Evolutionary conservation across 371 early-diverging fungal genomes (phyloP).

Genomic region (Apophysomyces trapeziformis): DNA sequence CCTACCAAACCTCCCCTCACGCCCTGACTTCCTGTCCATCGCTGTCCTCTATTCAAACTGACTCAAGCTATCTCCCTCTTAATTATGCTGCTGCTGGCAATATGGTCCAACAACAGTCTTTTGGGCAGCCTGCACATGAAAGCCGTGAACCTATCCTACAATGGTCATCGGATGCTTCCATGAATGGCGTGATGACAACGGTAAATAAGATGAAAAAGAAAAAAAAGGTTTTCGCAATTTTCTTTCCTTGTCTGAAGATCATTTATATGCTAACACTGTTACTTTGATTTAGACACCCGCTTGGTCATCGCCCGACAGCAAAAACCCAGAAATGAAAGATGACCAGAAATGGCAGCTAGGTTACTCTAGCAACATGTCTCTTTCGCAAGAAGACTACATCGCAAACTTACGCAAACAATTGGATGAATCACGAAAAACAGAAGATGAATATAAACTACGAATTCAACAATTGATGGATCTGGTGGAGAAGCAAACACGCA

Average conservation of each 20-base stretch:
- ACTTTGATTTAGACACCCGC: neutral
- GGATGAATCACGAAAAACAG: neutral
- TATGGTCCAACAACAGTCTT: neutral
- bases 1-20: neutral
- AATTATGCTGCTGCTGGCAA: neutral
- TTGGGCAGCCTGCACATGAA: neutral
- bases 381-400: neutral
- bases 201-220: neutral
- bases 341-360: neutral
- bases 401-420: neutral
- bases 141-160: neutral
- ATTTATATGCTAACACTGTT: too few relatives aligned
- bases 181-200: neutral
- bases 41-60: neutral
- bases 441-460: conserved; percentile 1
- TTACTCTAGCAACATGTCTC: neutral
- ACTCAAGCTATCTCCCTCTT: neutral
- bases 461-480: conserved; percentile 5
- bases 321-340: neutral
- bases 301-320: neutral
- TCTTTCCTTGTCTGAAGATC: too few relatives aligned
- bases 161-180: neutral
- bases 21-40: neutral
- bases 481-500: conserved; percentile 5
- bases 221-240: neutral